These are phyloP conservation scores for Wallemia ichthyophaga DNA, from an alignment of 1,284 basidiomycete genomes.

Conservation along the genomic window DNA sequence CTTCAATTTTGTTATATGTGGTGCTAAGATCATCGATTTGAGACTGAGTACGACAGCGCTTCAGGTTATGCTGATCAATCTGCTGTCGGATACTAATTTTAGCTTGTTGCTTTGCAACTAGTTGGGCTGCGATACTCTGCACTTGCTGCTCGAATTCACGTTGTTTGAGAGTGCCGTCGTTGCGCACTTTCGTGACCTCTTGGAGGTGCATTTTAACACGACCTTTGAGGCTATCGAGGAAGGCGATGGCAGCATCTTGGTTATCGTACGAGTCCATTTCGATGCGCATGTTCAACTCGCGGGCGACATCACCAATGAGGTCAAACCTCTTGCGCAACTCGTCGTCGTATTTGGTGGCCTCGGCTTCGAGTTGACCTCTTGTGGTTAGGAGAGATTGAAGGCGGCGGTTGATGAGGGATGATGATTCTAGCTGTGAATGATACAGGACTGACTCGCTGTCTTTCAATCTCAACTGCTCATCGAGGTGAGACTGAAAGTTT, in stretches of 20 bases:
- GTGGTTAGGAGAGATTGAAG: constrained; percentile 7
- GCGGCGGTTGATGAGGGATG: constrained; percentile 8
- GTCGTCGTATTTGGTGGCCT: constrained; percentile 34
- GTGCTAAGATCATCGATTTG: constrained; percentile 18
- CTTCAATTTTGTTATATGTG: constrained; percentile 32
- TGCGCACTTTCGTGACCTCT: constrained; percentile 7
- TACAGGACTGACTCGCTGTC: constrained; percentile 22
- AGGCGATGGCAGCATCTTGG: constrained; percentile 8
- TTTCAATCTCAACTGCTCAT: constrained; percentile 26
- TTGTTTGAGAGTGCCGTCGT: constrained; percentile 13
- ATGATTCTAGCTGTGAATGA: constrained; percentile 12
- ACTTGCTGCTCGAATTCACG: constrained; percentile 8
- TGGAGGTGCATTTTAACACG: constrained; percentile 12
- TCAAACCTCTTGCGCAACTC: constrained; percentile 43
- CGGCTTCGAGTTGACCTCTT: constrained; percentile 12
- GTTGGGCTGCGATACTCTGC: constrained; percentile 4
- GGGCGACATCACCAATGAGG: constrained; percentile 36
- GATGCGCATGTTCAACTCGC: constrained; percentile 45
- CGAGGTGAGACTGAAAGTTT: constrained; percentile 39
- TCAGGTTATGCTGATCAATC: constrained; percentile 5
- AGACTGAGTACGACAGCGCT: constrained; percentile 1
- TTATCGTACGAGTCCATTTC: constrained; percentile 10
- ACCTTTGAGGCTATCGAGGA: constrained; percentile 12
- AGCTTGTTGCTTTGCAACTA: constrained; percentile 2
- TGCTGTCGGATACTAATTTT: constrained; percentile 4